Base-by-base conservation (phyloP, 192 early-diverging fungal species). In the Backusella luteola region DNA sequence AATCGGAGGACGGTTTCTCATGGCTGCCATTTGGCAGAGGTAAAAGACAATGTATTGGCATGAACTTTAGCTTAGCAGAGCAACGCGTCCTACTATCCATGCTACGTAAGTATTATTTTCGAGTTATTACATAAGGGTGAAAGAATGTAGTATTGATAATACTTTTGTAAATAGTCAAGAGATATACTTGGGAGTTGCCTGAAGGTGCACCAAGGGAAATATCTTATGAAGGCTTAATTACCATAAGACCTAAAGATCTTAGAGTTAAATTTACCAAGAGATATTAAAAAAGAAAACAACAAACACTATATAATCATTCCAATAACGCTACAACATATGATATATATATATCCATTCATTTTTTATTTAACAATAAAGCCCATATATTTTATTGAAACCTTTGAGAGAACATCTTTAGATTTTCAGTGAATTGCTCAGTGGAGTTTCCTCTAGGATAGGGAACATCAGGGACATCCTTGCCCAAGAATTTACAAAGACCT, bases 11-110 rank as follows among this genome's bases (percentile, higher is more conserved):
- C 15, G 44, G 66, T 2, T 23, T 73, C 9, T 39, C 81, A 5
- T 91, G 82, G 74, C 46, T 89, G 19, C 83, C 92, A 26, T 93
- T 93, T 74, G 85, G 90, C 63, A 79, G 83, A 19, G 92, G 92
- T 6, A 66, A 80, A 14, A 84, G 86, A 34, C 83, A 88, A 77
- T 91, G 87, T 75, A 81, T 91, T 21, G 91, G 89, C 49, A 89
- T 87, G 87, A 88, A 89, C 71, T 93, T 91, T 73, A 83, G 84
- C 23, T 78, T 91, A 34, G 73, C 86, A 15, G 89, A 91, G 76
- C 88, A 89, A 77, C 82, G 83, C 5, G 84, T 91, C 4, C 77
- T 86, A 9, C 75, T 90, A 6, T 68, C 87, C 6, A 89, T 90
- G 80, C 75, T 91, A 52, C 74, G 78, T 79, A 79, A 79, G 78